These are phyloP conservation scores for Pichia sp. DNA, from an alignment of 1,139 yeast species.

Conservation along the genomic window DNA sequence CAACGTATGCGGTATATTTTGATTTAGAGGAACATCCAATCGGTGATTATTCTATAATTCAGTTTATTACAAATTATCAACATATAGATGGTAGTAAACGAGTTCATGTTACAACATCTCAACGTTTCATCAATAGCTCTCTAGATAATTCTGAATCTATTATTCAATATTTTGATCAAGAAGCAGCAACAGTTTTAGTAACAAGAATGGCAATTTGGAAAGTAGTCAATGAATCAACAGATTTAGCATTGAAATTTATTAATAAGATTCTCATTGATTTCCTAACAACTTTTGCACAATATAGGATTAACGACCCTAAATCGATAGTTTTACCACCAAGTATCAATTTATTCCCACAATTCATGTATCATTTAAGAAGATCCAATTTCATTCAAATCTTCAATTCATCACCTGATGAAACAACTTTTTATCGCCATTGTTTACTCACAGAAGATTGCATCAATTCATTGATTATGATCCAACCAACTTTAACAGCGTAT, in stretches of 20 bases:
- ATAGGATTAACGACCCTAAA: slow-evolving; percentile 58
- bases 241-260: slow-evolving; percentile 73
- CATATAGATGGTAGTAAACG: slow-evolving; percentile 44
- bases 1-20: slow-evolving; percentile 51
- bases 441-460: slow-evolving; percentile 61
- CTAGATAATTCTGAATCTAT: slow-evolving; percentile 23
- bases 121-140: slow-evolving; percentile 23
- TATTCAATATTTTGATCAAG: slow-evolving; percentile 26
- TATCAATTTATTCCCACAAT: slow-evolving; percentile 71
- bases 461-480: slow-evolving; percentile 66
- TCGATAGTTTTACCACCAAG: slow-evolving; percentile 69
- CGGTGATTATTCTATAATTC: slow-evolving; percentile 40
- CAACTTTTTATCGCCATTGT: slow-evolving; percentile 59
- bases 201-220: slow-evolving; percentile 48
- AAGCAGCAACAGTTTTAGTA: slow-evolving; percentile 54
- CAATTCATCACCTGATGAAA: slow-evolving; percentile 76
- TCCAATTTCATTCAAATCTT: slow-evolving; percentile 65
- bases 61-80: slow-evolving; percentile 72
- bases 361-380: slow-evolving; percentile 63
- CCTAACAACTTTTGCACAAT: slow-evolving; percentile 78
- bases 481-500: slow-evolving; percentile 63
- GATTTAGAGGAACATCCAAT: slow-evolving; percentile 36
- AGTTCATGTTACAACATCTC: slow-evolving; percentile 39
- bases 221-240: slow-evolving; percentile 47
- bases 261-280: slow-evolving; percentile 75